Percentiles rank a stretch among this genome's conserved stretches.
phyloP scores from a whole-genome alignment of 106 monocot species.

The Hemerocallis citrina region DNA sequence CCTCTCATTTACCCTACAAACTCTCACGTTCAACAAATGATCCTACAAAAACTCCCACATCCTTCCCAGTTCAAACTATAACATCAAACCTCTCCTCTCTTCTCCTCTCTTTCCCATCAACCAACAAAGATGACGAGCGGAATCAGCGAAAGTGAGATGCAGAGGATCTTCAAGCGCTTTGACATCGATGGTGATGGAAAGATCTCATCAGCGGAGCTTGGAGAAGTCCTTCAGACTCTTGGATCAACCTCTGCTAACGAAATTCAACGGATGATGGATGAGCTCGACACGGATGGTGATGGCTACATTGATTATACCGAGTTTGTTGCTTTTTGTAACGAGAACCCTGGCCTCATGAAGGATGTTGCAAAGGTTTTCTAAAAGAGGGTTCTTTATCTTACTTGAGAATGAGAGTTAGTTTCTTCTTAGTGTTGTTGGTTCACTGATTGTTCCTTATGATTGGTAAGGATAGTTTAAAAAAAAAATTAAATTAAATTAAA shows the following conservation, averaged over 20 bases:
- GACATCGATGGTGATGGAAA: constrained; percentile 74
- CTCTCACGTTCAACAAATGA: not conserved
- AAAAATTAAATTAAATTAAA: no score
- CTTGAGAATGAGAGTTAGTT: no score
- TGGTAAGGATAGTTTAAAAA: no score
- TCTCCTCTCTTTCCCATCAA: not conserved
- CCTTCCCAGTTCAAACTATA: not conserved
- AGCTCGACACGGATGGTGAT: constrained; percentile 73
- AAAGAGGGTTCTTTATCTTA: no score
- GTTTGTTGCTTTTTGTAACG: constrained; percentile 42
- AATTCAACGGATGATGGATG: constrained; percentile 51
- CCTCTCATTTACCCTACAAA: no score
- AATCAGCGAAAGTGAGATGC: constrained; percentile 24
- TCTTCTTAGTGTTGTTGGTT: no score
- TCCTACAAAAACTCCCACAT: not conserved
- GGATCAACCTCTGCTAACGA: constrained; percentile 49
- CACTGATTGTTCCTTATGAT: no score
- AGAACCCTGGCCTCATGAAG: constrained; percentile 68
- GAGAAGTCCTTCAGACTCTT: constrained; percentile 48
- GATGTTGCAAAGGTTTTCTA: constrained; percentile 72
- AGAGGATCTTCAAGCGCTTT: constrained; percentile 76
- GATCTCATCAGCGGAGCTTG: constrained; percentile 65
- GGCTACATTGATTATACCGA: constrained; percentile 53
- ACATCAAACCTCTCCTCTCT: not conserved
- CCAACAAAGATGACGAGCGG: constrained; percentile 1